Percentiles rank a stretch among this genome's conserved stretches.
phyloP scores from a whole-genome alignment of 352 stramenopile species.

The Globisporangium uncinulatum region DNA sequence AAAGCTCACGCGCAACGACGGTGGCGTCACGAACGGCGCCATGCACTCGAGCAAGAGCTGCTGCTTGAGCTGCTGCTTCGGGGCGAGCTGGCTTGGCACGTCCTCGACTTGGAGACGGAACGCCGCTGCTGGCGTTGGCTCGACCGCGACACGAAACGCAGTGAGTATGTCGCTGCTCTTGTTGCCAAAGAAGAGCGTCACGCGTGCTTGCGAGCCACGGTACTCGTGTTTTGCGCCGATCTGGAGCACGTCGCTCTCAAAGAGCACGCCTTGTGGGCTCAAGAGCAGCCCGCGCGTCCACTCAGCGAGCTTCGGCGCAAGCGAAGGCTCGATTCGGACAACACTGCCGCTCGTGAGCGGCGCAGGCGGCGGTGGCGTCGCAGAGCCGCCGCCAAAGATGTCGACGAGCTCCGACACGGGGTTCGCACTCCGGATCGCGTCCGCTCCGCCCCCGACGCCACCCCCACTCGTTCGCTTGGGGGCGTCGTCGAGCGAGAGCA shows the following conservation, averaged over 20 bases:
- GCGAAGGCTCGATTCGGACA: conserved; percentile 34
- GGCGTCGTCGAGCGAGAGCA: conserved; percentile 46
- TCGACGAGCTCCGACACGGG: conserved; percentile 50
- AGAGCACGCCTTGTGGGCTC: conserved; percentile 87
- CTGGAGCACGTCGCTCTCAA: conserved; percentile 92
- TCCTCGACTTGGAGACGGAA: conserved; percentile 72
- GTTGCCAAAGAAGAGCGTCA: conserved; percentile 97
- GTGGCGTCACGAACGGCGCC: conserved; percentile 88
- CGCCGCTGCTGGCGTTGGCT: conserved; percentile 16
- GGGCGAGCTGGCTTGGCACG: conserved; percentile 59
- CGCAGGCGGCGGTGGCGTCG: neutral
- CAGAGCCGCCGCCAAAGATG: conserved; percentile 36
- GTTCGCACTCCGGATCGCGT: conserved; percentile 42
- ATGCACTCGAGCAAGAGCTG: conserved; percentile 92
- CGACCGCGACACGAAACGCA: conserved; percentile 82
- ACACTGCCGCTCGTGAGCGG: conserved; percentile 8
- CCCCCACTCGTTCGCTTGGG: conserved; percentile 19
- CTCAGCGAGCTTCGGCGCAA: conserved; percentile 39
- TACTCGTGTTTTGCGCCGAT: conserved; percentile 96
- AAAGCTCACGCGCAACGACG: conserved; percentile 87
- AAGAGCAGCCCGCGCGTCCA: conserved; percentile 86
- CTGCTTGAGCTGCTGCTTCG: conserved; percentile 90
- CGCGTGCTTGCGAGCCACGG: conserved; percentile 87
- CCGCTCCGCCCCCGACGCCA: conserved; percentile 11
- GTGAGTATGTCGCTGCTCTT: conserved; percentile 72